These are phyloP conservation scores for Immersiporthe knoxdaviesiana DNA, from an alignment of 2,329 filamentous ascomycete species.

Conservation along the genomic window DNA sequence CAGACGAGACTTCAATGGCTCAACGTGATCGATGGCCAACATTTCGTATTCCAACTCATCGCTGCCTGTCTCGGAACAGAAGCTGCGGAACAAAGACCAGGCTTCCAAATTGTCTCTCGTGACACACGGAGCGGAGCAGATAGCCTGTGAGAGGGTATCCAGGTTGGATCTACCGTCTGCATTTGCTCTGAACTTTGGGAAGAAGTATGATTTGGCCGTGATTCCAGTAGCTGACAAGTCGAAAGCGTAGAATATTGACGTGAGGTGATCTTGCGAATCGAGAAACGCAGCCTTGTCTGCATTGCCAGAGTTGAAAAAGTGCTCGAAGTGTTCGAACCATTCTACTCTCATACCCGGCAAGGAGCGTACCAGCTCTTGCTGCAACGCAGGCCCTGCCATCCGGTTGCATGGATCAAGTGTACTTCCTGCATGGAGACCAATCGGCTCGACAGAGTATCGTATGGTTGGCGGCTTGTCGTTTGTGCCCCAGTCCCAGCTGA, in stretches of 20 bases:
- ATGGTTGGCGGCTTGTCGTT: constrained; percentile 34
- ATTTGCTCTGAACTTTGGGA: constrained; percentile 33
- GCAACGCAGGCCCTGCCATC: not conserved
- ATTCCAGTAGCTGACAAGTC: constrained; percentile 32
- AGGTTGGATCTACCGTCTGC: not conserved
- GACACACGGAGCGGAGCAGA: not conserved
- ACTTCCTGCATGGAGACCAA: constrained; percentile 36
- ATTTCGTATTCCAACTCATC: constrained; percentile 33
- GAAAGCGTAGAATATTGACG: constrained; percentile 35
- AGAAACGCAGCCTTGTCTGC: not conserved
- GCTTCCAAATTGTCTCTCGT: not conserved
- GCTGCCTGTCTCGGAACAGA: not conserved
- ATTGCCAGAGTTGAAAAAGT: not conserved
- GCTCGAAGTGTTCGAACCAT: not conserved
- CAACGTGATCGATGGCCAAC: constrained; percentile 41
- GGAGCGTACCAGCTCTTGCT: not conserved
- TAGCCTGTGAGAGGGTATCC: not conserved
- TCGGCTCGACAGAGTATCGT: constrained; percentile 40
- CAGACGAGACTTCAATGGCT: constrained; percentile 36
- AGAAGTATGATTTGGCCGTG: constrained; percentile 36
- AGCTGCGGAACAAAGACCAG: not conserved
- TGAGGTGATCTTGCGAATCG: constrained; percentile 19
- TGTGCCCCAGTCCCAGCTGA: constrained; percentile 43
- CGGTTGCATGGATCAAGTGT: constrained; percentile 34
- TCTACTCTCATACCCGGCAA: not conserved